Percentiles rank a stretch among this genome's conserved stretches.
phyloP scores from a whole-genome alignment of 768 basidiomycete genomes.

The Pulveroboletus ravenelii region DNA sequence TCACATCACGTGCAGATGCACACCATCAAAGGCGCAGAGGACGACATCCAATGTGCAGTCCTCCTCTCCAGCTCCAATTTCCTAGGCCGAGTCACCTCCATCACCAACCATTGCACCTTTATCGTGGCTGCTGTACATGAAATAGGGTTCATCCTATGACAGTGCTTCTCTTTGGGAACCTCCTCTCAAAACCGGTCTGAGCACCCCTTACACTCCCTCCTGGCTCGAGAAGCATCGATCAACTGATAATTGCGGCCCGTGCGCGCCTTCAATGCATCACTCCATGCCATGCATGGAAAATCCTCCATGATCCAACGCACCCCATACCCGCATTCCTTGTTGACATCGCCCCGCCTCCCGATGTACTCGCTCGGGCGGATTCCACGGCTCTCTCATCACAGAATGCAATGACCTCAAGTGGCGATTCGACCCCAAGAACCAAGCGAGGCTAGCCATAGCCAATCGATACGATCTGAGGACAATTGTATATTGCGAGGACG shows the following conservation, averaged over 20 bases:
- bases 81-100: constrained; percentile 50
- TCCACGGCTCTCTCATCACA: constrained; percentile 65
- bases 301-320: constrained; percentile 49
- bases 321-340: constrained; percentile 68
- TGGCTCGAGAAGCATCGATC: constrained; percentile 55
- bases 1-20: too few relatives aligned
- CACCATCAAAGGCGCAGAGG: constrained; percentile 23
- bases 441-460: constrained; percentile 56
- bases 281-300: constrained; percentile 53
- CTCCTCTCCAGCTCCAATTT: constrained; percentile 66
- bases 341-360: constrained; percentile 69
- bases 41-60: constrained; percentile 61
- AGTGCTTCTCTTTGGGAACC: constrained; percentile 62
- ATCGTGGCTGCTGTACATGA: constrained; percentile 49
- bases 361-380: constrained; percentile 51
- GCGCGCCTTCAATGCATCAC: constrained; percentile 61
- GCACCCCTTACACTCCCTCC: constrained; percentile 57
- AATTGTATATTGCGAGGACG: constrained; percentile 73
- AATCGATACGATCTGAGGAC: constrained; percentile 72
- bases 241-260: constrained; percentile 54
- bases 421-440: constrained; percentile 69
- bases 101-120: constrained; percentile 31
- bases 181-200: constrained; percentile 58
- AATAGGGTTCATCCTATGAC: constrained; percentile 55
- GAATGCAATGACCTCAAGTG: constrained; percentile 78